Evolutionary conservation across 2,329 filamentous ascomycete genomes (phyloP), one percentile per base, ranked within the genome.

Genomic region (Aspergillus unguis): DNA sequence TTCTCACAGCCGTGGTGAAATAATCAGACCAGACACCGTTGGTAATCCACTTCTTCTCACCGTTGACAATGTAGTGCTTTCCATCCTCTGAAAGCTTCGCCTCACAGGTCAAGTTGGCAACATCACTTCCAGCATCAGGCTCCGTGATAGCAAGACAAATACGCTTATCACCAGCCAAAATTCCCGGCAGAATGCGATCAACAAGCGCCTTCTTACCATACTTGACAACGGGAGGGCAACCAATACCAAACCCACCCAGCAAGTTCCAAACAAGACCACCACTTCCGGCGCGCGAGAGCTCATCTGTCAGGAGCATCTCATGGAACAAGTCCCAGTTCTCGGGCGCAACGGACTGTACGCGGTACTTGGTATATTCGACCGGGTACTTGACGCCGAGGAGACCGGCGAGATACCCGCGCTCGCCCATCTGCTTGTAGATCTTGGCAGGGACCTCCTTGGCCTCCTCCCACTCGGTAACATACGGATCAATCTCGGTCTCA

Each of bases 41-140:
- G 66, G 92, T 97, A 74, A 97, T 97, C 92, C 94, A 97, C 78
- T 99, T 99, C 87, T 99, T 97, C 84, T 96, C 92, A 50, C 94
- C 94, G 68, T 97, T 99, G 75, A 99, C 94, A 62, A 97, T 97
- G 76, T 95, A 99, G 77, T 97, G 90, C 80, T 97, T 97, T 67
- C 94, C 94, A 65, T 99, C 94, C 63, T 94, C 88, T 58, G 83
- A 89, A 53, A 97, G 82, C 80, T 96, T 96, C 27, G 94, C 94
- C 79, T 97, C 92, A 73, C 92, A 97, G 10, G 86, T 94, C 61
- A 99, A 72, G 75, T 96, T 97, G 54, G 94, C 94, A 7, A 99
- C 94, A 70, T 99, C 94, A 60, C 85, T 90, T 41, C 94, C 94
- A 9, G 92, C 94, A 75, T 97, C 92, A 55, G 88, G 94, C 76